These are phyloP conservation scores for Fraxinus nigra DNA, from an alignment of 305 asterid genomes.

Conservation along the genomic window DNA sequence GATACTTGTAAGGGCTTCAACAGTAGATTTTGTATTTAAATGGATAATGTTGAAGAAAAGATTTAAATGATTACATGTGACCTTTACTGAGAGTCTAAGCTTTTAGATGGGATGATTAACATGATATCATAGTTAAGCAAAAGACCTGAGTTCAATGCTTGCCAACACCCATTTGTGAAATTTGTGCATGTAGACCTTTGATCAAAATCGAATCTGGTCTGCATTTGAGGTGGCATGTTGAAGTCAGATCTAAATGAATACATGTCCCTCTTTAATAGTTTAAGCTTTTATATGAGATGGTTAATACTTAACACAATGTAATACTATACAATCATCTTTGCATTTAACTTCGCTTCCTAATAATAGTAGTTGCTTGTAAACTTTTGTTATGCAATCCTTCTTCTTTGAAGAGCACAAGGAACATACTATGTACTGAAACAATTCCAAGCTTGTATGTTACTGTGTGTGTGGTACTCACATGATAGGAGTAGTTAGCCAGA, in stretches of 20 bases:
- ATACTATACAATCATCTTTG: not conserved
- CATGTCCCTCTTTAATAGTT: not conserved
- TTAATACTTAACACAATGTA: not conserved
- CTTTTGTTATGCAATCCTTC: not conserved
- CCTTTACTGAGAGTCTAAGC: not conserved
- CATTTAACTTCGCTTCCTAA: not conserved
- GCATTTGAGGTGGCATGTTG: not conserved
- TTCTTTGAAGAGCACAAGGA: not conserved
- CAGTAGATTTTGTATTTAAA: not conserved
- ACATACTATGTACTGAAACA: not conserved
- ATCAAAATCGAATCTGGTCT: not conserved
- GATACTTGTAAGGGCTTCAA: not conserved
- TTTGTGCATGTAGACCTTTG: not conserved
- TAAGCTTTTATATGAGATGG: not conserved
- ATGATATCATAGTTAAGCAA: not conserved
- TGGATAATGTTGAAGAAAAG: not conserved
- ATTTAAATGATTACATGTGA: not conserved
- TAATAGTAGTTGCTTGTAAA: not conserved
- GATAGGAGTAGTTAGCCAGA: not conserved
- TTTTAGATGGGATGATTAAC: not conserved
- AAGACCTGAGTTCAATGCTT: not conserved
- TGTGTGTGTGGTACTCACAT: not conserved
- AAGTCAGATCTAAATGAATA: not conserved
- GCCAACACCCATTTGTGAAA: not conserved
- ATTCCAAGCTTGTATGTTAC: not conserved